Evolutionary conservation across 2,329 filamentous ascomycete genomes (phyloP).

Genomic region (Fusarium globosum): DNA sequence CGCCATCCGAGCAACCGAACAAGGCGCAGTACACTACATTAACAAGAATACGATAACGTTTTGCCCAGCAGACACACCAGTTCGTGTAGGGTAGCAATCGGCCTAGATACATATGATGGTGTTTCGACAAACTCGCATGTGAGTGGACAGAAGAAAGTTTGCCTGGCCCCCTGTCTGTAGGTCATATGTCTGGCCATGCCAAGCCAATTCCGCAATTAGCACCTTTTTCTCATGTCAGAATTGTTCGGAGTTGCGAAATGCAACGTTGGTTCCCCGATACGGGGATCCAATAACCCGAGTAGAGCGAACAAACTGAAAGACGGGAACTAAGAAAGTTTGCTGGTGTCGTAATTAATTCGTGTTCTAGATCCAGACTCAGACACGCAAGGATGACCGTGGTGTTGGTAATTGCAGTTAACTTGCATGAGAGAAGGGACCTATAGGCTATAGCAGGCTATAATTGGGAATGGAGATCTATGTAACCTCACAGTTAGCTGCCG

Average conservation of each 20-base stretch:
- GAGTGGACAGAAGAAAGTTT: slow-evolving; percentile 29
- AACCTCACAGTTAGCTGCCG: slow-evolving; percentile 7
- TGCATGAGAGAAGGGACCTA: slow-evolving; percentile 5
- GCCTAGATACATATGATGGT: slow-evolving; percentile 2
- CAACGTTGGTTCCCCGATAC: slow-evolving; percentile 11
- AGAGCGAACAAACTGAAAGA: slow-evolving; percentile 1
- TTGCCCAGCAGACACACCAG: background rate
- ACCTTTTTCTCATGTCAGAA: slow-evolving; percentile 5
- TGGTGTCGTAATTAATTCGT: background rate
- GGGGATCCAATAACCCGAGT: slow-evolving; percentile 5
- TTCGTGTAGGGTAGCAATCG: slow-evolving; percentile 31
- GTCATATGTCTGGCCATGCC: slow-evolving; percentile 16
- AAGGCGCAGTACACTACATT: slow-evolving; percentile 12
- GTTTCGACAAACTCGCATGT: slow-evolving; percentile 25
- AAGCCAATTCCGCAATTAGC: slow-evolving; percentile 21
- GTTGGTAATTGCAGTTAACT: slow-evolving; percentile 12
- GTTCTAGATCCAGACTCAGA: background rate
- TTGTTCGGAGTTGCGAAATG: slow-evolving; percentile 15
- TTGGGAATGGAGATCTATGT: slow-evolving; percentile 7
- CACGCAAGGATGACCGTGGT: slow-evolving; percentile 19
- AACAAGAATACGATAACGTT: slow-evolving; percentile 26
- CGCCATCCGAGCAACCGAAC: slow-evolving; percentile 3
- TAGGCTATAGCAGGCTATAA: slow-evolving; percentile 16
- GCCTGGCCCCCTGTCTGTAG: slow-evolving; percentile 8
- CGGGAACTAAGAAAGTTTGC: slow-evolving; percentile 15